These are phyloP conservation scores for Spathaspora boniae DNA, from an alignment of 805 yeast species.

Conservation along the genomic window DNA sequence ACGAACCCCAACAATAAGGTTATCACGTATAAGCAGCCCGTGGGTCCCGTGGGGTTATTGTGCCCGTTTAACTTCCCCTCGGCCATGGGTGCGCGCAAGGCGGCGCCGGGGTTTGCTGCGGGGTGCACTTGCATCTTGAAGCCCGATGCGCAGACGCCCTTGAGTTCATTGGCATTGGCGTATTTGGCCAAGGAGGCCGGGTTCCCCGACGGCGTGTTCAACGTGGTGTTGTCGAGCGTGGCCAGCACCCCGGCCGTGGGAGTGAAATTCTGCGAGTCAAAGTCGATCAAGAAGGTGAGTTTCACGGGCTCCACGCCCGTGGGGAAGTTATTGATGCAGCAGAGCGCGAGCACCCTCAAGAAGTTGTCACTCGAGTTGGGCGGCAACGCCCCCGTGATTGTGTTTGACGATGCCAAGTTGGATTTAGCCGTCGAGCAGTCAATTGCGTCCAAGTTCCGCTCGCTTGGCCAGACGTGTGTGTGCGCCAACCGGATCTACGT, in stretches of 20 bases:
- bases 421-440: slow-evolving; percentile 67
- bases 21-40: slow-evolving; percentile 53
- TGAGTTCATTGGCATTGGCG: slow-evolving; percentile 56
- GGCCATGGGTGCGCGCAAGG: slow-evolving; percentile 65
- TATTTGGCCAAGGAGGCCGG: slow-evolving; percentile 57
- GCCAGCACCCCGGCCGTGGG: slow-evolving; percentile 54
- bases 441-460: slow-evolving; percentile 65
- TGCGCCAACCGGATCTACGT: slow-evolving; percentile 72
- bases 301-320: slow-evolving; percentile 79
- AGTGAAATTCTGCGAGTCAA: slow-evolving; percentile 50
- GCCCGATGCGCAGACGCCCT: slow-evolving; percentile 62
- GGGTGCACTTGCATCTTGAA: slow-evolving; percentile 61
- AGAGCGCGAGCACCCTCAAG: slow-evolving; percentile 60
- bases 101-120: slow-evolving; percentile 63
- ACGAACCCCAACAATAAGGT: slow-evolving; percentile 48
- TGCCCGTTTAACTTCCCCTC: slow-evolving; percentile 69
- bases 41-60: slow-evolving; percentile 61
- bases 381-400: slow-evolving; percentile 77
- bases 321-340: slow-evolving; percentile 64
- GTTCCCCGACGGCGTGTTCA: slow-evolving; percentile 55
- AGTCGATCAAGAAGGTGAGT: slow-evolving; percentile 59
- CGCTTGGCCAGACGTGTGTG: slow-evolving; percentile 79
- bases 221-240: slow-evolving; percentile 45
- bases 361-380: slow-evolving; percentile 74
- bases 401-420: slow-evolving; percentile 69